phyloP scores from a whole-genome alignment of 805 yeast species.

The Geotrichum ghanense region DNA sequence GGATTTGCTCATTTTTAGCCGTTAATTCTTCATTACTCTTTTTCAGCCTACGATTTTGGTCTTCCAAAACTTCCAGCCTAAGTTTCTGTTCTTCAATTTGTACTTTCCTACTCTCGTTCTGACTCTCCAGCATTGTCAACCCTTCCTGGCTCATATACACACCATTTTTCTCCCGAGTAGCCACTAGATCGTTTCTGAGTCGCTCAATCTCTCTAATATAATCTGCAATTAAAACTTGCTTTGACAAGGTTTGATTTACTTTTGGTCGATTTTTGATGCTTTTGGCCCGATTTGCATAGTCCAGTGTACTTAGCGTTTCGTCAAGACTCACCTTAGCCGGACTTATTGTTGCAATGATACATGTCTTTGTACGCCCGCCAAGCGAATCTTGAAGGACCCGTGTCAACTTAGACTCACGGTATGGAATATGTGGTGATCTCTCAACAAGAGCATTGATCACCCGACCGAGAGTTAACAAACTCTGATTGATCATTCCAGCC shows the following conservation, averaged over 20 bases:
- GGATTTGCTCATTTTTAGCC: not conserved
- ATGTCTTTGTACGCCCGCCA: constrained; percentile 83
- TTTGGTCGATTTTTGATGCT: constrained; percentile 66
- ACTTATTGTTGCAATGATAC: constrained; percentile 77
- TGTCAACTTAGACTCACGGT: constrained; percentile 74
- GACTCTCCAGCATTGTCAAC: constrained; percentile 33
- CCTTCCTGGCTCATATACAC: constrained; percentile 45
- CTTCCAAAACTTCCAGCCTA: constrained; percentile 36
- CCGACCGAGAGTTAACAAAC: constrained; percentile 75
- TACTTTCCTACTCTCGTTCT: constrained; percentile 38
- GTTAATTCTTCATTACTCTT: constrained; percentile 8
- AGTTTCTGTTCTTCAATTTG: constrained; percentile 40
- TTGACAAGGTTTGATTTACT: constrained; percentile 40
- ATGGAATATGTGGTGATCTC: constrained; percentile 63
- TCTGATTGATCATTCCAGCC: constrained; percentile 87
- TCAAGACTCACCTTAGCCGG: constrained; percentile 70
- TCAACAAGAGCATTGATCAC: constrained; percentile 71
- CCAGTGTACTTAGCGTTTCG: constrained; percentile 76
- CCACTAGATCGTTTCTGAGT: constrained; percentile 47
- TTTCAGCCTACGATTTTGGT: constrained; percentile 33
- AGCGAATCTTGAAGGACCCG: constrained; percentile 69
- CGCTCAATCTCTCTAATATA: constrained; percentile 43
- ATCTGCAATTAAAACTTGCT: constrained; percentile 44
- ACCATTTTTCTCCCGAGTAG: constrained; percentile 57
- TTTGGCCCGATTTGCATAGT: constrained; percentile 81